Percentiles rank a stretch among this genome's conserved stretches.
These are phyloP conservation scores for Alternaria rosae DNA, from an alignment of 2,329 filamentous ascomycete genomes.

Conservation along the genomic window DNA sequence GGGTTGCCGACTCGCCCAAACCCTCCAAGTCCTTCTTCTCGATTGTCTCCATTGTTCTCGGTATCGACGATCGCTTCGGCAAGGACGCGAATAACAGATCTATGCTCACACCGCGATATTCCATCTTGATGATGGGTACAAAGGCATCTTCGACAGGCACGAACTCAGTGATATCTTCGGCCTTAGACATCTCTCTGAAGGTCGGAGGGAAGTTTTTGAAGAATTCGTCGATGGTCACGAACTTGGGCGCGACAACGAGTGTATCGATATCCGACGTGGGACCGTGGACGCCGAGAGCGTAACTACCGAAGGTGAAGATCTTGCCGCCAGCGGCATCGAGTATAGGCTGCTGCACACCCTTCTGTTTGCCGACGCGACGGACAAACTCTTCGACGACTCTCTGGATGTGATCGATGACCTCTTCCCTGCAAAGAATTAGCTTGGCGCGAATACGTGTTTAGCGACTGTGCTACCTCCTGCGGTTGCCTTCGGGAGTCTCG, in stretches of 20 bases:
- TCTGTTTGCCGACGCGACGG: conserved; percentile 76
- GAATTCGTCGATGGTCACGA: conserved; percentile 88
- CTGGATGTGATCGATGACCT: conserved; percentile 79
- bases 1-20: conserved; percentile 83
- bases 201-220: conserved; percentile 87
- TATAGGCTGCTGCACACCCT: conserved; percentile 76
- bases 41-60: conserved; percentile 72
- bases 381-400: conserved; percentile 87
- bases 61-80: conserved; percentile 51
- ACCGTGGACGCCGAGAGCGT: conserved; percentile 89
- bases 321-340: conserved; percentile 87
- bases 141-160: conserved; percentile 88
- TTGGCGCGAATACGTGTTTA: background rate
- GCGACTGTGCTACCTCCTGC: conserved; percentile 69
- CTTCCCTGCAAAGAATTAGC: conserved; percentile 59
- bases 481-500: conserved; percentile 81
- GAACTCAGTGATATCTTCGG: conserved; percentile 83
- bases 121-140: conserved; percentile 97
- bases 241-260: conserved; percentile 87
- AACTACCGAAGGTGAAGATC: conserved; percentile 96
- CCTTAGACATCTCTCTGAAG: conserved; percentile 76
- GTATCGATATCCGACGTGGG: conserved; percentile 98
- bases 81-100: conserved; percentile 76
- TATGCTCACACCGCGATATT: conserved; percentile 89
- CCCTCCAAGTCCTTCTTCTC: conserved; percentile 87